These are phyloP conservation scores for Hypsizygus marmoreus DNA, from an alignment of 768 basidiomycete genomes.

Conservation along the genomic window DNA sequence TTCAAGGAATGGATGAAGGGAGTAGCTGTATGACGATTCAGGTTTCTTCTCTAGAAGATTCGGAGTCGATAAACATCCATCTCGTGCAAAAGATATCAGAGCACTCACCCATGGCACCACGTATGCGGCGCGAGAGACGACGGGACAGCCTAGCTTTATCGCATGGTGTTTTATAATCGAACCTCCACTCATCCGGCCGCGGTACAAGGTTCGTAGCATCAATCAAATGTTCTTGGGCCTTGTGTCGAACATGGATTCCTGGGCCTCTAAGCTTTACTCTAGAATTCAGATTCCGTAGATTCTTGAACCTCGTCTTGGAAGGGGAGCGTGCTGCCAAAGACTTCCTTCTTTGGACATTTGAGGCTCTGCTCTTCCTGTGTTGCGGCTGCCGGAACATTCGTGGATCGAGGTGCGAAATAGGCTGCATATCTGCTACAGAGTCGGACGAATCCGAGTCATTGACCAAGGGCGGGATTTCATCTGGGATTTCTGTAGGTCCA, in stretches of 20 bases:
- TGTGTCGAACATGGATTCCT: too few species aligned
- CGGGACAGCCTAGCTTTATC: neutral
- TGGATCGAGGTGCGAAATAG: too few species aligned
- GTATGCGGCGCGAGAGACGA: slow-evolving; percentile 5
- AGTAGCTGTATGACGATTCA: neutral
- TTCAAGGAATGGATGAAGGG: slow-evolving; percentile 12
- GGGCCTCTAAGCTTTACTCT: too few species aligned
- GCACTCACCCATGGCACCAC: neutral
- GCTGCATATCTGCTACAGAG: too few species aligned
- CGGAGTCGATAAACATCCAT: neutral
- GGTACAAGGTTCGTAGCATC: slow-evolving; percentile 11
- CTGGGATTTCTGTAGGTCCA: too few species aligned
- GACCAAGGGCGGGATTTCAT: too few species aligned
- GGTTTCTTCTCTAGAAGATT: neutral
- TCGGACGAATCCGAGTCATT: too few species aligned
- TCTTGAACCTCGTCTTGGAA: neutral
- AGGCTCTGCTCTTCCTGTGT: too few species aligned
- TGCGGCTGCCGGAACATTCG: too few species aligned
- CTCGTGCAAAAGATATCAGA: neutral
- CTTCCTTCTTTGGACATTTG: neutral
- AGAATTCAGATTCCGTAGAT: neutral
- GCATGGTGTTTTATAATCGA: slow-evolving; percentile 12
- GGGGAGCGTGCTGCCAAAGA: neutral
- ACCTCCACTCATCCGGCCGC: slow-evolving; percentile 18
- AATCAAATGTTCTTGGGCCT: too few species aligned